These are phyloP conservation scores for Sporothrix brunneoviolacea DNA, from an alignment of 2,329 filamentous ascomycete species.

Conservation along the genomic window DNA sequence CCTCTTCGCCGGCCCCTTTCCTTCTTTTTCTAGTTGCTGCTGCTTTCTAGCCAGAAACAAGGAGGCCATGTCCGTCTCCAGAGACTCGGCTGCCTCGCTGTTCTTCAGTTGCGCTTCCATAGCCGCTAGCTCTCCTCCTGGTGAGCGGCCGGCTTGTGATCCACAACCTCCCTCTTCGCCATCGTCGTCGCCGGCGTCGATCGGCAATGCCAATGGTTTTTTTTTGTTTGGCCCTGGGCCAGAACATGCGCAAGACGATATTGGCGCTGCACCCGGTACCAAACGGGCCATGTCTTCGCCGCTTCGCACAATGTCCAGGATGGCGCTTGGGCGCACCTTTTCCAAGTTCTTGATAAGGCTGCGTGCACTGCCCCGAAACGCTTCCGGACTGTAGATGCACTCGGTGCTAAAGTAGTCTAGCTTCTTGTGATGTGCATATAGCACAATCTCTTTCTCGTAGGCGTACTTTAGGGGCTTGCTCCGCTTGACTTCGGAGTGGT, in stretches of 20 bases:
- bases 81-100: conserved; percentile 52
- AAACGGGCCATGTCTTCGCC: conserved; percentile 93
- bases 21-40: conserved; percentile 16
- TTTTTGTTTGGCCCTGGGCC: neutral
- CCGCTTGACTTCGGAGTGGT: conserved; percentile 81
- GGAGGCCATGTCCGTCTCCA: conserved; percentile 61
- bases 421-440: conserved; percentile 95
- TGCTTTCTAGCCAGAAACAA: conserved; percentile 31
- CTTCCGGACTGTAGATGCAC: conserved; percentile 96
- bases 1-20: conserved; percentile 20
- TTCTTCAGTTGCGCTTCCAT: conserved; percentile 69
- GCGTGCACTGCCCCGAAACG: conserved; percentile 86
- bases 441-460: conserved; percentile 97
- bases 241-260: conserved; percentile 10
- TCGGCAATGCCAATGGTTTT: neutral
- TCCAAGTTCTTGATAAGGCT: conserved; percentile 93
- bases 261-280: conserved; percentile 54
- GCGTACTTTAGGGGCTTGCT: conserved; percentile 97
- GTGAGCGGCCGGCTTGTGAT: conserved; percentile 57
- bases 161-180: conserved; percentile 60
- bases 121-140: conserved; percentile 70
- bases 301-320: conserved; percentile 87
- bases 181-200: neutral
- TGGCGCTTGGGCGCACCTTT: conserved; percentile 85
- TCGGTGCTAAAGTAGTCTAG: conserved; percentile 98